Evolutionary conservation across 2,329 filamentous ascomycete species (phyloP).

Genomic region (Hypoxylon sp.): DNA sequence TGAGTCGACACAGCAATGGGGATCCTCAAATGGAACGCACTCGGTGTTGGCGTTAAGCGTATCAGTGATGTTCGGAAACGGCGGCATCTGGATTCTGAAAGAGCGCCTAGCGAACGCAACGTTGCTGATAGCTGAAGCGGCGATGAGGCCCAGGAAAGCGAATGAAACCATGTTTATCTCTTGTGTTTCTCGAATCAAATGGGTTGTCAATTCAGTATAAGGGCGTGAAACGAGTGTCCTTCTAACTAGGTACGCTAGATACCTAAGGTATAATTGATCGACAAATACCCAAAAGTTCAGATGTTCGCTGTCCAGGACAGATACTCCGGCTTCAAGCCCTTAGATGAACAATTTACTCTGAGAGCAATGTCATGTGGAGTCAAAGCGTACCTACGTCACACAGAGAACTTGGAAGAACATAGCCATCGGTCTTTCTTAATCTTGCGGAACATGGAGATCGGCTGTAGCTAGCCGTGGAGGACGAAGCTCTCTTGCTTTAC

Average conservation of each 20-base stretch:
- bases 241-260: slow-evolving; percentile 8
- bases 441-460: slow-evolving; percentile 16
- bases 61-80: slow-evolving; percentile 40
- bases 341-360: not conserved
- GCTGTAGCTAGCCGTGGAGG: slow-evolving; percentile 25
- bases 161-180: slow-evolving; percentile 29
- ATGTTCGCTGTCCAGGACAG: not conserved
- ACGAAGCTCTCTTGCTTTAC: slow-evolving; percentile 4
- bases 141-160: slow-evolving; percentile 30
- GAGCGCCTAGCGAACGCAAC: slow-evolving; percentile 23
- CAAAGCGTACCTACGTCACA: slow-evolving; percentile 23
- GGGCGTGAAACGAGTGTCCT: slow-evolving; percentile 24
- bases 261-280: slow-evolving; percentile 12
- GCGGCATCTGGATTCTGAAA: not conserved
- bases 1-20: slow-evolving; percentile 44
- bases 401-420: not conserved
- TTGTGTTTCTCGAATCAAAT: not conserved
- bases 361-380: not conserved
- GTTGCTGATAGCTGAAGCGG: slow-evolving; percentile 12
- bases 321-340: slow-evolving; percentile 4
- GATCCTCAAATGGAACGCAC: slow-evolving; percentile 49
- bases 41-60: slow-evolving; percentile 16
- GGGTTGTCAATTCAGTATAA: not conserved
- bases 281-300: slow-evolving; percentile 6
- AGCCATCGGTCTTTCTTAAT: slow-evolving; percentile 21